These are phyloP conservation scores for Hebeloma cylindrosporum DNA, from an alignment of 768 basidiomycete species.

Conservation along the genomic window DNA sequence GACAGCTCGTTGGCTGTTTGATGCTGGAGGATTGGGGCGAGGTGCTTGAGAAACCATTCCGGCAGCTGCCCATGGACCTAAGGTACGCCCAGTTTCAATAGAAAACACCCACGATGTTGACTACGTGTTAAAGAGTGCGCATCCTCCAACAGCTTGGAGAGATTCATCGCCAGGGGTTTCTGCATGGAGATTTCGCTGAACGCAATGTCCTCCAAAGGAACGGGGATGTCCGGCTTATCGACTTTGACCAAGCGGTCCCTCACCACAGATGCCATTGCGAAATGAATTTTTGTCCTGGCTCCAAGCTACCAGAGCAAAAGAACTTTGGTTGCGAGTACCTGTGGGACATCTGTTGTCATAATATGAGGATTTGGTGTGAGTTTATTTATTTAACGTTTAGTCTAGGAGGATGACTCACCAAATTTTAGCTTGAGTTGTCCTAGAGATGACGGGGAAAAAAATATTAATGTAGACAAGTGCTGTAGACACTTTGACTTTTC, in stretches of 20 bases:
- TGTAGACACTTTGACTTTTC: too few relatives aligned
- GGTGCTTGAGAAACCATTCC: slow-evolving; percentile 31
- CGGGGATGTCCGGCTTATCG: slow-evolving; percentile 39
- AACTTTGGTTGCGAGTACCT: slow-evolving; percentile 34
- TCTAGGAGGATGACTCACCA: neutral
- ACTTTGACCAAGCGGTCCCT: slow-evolving; percentile 33
- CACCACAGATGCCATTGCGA: slow-evolving; percentile 31
- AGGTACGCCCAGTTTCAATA: slow-evolving; percentile 26
- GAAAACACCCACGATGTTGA: slow-evolving; percentile 2
- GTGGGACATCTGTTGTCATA: slow-evolving; percentile 31
- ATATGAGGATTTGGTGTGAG: slow-evolving; percentile 31
- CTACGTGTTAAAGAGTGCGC: slow-evolving; percentile 26
- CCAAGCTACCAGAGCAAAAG: slow-evolving; percentile 24
- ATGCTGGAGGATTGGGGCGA: slow-evolving; percentile 39
- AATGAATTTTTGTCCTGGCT: slow-evolving; percentile 29
- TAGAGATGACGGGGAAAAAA: neutral
- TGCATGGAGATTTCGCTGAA: slow-evolving; percentile 43
- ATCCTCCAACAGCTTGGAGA: slow-evolving; percentile 34
- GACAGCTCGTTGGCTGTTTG: slow-evolving; percentile 36
- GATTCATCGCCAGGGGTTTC: slow-evolving; percentile 34
- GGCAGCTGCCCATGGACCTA: slow-evolving; percentile 26
- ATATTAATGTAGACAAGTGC: too few relatives aligned
- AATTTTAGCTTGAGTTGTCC: neutral
- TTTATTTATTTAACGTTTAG: neutral
- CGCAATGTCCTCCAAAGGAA: slow-evolving; percentile 37